Base-by-base conservation (phyloP, 1,284 basidiomycete species). In the Thecaphora thlaspeos region DNA sequence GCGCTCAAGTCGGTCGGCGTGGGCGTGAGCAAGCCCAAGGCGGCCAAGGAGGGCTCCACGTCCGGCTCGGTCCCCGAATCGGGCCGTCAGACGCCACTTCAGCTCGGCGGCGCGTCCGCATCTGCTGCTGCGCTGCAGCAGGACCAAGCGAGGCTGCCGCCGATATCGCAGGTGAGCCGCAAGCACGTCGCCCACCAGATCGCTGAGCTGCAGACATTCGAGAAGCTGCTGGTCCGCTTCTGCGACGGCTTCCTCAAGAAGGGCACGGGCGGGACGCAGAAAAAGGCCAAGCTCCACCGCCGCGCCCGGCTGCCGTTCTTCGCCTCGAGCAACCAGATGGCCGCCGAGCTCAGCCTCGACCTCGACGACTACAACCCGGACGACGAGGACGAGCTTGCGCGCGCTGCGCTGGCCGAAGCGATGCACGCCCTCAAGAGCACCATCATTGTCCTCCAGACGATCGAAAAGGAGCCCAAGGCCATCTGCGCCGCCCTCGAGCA, bases 311-410 rank as follows among this genome's bases (percentile, higher is more conserved):
- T 40, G 61, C 62, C 17, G 58, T 58, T 42, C 60, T 65, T 19
- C 54, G 52, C 4, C 58, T 65, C 23, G n/a, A 7, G 17, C 7
- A 34, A 34, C 32, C 32, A 34, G 32, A 34, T 7, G n/a, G n/a
- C n/a, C 15, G 12, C 32, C 4, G 32, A 34, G 10, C 50, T 53
- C 12, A 28, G n/a, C 14, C 41, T 57, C 26, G 61, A 64, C 18
- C 50, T 54, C 11, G 54, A 49, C 4, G 61, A 69, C 10, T 61
- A 51, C 36, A 57, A 67, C 23, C 62, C 67, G 17, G 56, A 70
- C 36, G 63, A 66, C 41, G 71, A 72, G 28, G 75, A 75, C 46
- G 75, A 77, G 49, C 61, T 77, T 11, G 75, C 75, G 1, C 61
- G 61, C 19, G 71, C 69, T 9, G 75, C 75, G 18, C 61, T 77